A percentile compares a stretch with the other conserved stretches of the same genome.
phyloP scores from a whole-genome alignment of 768 basidiomycete genomes.

The Lanmaoa pseudosensibilis region DNA sequence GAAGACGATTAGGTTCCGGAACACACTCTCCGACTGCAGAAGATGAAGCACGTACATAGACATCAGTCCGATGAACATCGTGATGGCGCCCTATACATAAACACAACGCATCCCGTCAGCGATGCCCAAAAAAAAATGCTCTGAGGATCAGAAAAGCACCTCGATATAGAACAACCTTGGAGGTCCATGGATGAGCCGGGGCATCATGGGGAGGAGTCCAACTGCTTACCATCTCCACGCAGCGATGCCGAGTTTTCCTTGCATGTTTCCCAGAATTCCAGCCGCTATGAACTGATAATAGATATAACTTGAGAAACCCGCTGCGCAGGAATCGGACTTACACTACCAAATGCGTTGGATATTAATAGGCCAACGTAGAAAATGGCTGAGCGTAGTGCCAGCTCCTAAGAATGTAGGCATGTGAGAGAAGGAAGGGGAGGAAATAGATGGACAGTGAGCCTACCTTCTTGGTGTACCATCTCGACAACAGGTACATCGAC shows the following conservation, averaged over 20 bases:
- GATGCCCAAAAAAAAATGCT: background rate
- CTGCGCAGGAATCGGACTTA: slow-evolving; percentile 29
- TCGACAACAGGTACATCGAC: slow-evolving; percentile 45
- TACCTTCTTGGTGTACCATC: slow-evolving; percentile 52
- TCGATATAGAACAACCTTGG: slow-evolving; percentile 71
- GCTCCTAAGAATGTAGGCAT: slow-evolving; percentile 41
- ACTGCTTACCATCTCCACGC: slow-evolving; percentile 67
- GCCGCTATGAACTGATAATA: slow-evolving; percentile 60
- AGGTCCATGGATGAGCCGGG: background rate
- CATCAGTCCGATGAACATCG: slow-evolving; percentile 55
- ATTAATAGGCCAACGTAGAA: slow-evolving; percentile 60
- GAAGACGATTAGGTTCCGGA: background rate
- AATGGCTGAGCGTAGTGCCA: slow-evolving; percentile 63
- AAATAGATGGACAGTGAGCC: background rate
- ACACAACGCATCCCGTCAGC: background rate
- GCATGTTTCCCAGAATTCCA: slow-evolving; percentile 69
- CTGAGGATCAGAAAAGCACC: slow-evolving; percentile 30
- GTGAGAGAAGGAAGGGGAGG: background rate
- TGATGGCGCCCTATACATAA: slow-evolving; percentile 54
- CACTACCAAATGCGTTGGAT: slow-evolving; percentile 67
- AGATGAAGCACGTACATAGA: slow-evolving; percentile 41
- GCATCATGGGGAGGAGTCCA: background rate
- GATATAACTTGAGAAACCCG: background rate
- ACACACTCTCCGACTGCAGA: background rate
- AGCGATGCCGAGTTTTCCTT: slow-evolving; percentile 62